phyloP scores from a whole-genome alignment of 495 filamentous ascomycete genomes.

The Trichoderma reesei region DNA sequence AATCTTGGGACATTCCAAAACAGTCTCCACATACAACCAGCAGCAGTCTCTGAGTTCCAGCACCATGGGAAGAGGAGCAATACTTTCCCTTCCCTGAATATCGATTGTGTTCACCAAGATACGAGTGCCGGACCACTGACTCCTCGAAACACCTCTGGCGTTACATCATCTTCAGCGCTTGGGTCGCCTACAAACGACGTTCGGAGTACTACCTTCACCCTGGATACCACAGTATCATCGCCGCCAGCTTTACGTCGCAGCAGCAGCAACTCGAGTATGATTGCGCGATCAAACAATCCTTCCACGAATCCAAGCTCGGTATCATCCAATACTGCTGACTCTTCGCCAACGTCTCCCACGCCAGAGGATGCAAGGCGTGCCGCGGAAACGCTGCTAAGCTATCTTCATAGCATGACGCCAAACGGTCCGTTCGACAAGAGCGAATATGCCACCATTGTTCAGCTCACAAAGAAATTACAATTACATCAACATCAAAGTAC shows the following conservation, averaged over 20 bases:
- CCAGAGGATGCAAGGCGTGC: slow-evolving; percentile 84
- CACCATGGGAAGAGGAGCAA: slow-evolving; percentile 66
- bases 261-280: slow-evolving; percentile 43
- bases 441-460: slow-evolving; percentile 74
- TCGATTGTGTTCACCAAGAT: slow-evolving; percentile 58
- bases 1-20: slow-evolving; percentile 60
- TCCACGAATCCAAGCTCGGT: slow-evolving; percentile 29
- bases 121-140: slow-evolving; percentile 53
- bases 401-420: slow-evolving; percentile 64
- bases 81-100: slow-evolving; percentile 75
- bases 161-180: slow-evolving; percentile 50
- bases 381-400: slow-evolving; percentile 75
- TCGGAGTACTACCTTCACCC: slow-evolving; percentile 32
- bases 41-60: slow-evolving; percentile 45
- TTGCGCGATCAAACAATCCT: slow-evolving; percentile 34
- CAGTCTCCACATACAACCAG: slow-evolving; percentile 42
- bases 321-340: slow-evolving; percentile 28
- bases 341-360: slow-evolving; percentile 56
- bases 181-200: slow-evolving; percentile 62
- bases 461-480: slow-evolving; percentile 81
- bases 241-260: slow-evolving; percentile 42
- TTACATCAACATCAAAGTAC: slow-evolving; percentile 49
- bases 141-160: slow-evolving; percentile 50
- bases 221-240: slow-evolving; percentile 45
- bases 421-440: slow-evolving; percentile 64